phyloP scores from a whole-genome alignment of 2,329 filamentous ascomycete genomes.

The Botryotinia convoluta region DNA sequence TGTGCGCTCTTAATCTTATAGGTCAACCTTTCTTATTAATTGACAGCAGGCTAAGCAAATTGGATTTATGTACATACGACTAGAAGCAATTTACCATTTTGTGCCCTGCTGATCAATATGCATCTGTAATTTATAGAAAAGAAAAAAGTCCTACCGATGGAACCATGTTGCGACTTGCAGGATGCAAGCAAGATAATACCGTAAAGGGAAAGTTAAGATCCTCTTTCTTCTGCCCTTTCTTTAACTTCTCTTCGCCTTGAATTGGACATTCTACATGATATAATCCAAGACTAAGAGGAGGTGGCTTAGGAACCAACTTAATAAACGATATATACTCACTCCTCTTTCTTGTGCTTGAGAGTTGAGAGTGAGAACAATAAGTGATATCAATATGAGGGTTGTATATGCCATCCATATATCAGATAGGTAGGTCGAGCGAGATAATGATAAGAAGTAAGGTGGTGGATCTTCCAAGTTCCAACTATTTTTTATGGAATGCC shows the following conservation, averaged over 20 bases:
- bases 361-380: not conserved
- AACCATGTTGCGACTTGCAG: constrained; percentile 13
- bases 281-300: not conserved
- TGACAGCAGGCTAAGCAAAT: not conserved
- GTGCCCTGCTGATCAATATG: constrained; percentile 17
- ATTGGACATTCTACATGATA: not conserved
- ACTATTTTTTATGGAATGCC: constrained; percentile 4
- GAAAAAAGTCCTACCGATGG: not conserved
- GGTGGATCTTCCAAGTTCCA: not conserved
- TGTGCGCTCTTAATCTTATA: constrained; percentile 8
- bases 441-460: not conserved
- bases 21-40: not conserved
- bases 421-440: not conserved
- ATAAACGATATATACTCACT: not conserved
- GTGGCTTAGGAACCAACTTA: not conserved
- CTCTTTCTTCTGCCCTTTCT: not conserved
- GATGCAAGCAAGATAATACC: constrained; percentile 13
- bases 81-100: not conserved
- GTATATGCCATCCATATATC: not conserved
- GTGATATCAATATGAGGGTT: not conserved
- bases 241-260: not conserved
- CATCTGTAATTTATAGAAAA: constrained; percentile 13
- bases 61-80: not conserved
- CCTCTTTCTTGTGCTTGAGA: not conserved
- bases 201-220: not conserved